These are phyloP conservation scores for Bruguiera parviflora DNA, from an alignment of 345 rosid species.

Conservation along the genomic window DNA sequence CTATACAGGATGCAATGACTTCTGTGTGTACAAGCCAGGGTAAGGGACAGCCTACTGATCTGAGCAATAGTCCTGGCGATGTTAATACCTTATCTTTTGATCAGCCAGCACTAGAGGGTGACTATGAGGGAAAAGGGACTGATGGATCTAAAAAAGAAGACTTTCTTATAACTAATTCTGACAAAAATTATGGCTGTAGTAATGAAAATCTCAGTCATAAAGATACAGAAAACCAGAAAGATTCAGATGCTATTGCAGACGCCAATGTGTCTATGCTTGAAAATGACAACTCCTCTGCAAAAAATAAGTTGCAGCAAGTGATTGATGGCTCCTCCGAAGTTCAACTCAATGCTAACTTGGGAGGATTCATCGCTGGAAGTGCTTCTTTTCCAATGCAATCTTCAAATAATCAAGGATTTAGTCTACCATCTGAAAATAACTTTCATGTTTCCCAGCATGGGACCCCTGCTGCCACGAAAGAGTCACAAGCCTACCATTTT, in stretches of 20 bases:
- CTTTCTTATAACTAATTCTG: conserved; percentile 25
- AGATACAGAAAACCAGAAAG: conserved; percentile 31
- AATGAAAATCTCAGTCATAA: conserved; percentile 18
- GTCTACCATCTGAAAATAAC: conserved; percentile 28
- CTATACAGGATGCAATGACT: conserved; percentile 33
- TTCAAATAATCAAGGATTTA: conserved; percentile 27
- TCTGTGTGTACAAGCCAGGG: conserved; percentile 22
- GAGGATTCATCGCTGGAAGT: conserved; percentile 26
- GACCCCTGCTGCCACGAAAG: conserved; percentile 42
- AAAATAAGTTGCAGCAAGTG: conserved; percentile 34
- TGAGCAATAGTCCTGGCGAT: conserved; percentile 21
- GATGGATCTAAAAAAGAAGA: conserved; percentile 26
- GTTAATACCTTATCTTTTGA: conserved; percentile 28
- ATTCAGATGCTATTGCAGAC: conserved; percentile 23
- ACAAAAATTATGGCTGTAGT: conserved; percentile 19
- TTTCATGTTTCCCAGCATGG: conserved; percentile 29
- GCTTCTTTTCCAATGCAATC: conserved; percentile 14
- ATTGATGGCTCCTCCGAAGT: conserved; percentile 34
- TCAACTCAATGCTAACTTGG: conserved; percentile 32
- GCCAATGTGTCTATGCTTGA: conserved; percentile 30
- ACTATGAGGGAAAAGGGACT: conserved; percentile 24
- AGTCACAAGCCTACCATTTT: conserved; percentile 45
- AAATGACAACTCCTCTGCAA: conserved; percentile 31
- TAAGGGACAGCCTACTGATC: conserved; percentile 20
- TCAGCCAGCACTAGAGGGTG: conserved; percentile 28